These are phyloP conservation scores for Candida sp. DNA, from an alignment of 1,139 yeast genomes.

Conservation along the genomic window DNA sequence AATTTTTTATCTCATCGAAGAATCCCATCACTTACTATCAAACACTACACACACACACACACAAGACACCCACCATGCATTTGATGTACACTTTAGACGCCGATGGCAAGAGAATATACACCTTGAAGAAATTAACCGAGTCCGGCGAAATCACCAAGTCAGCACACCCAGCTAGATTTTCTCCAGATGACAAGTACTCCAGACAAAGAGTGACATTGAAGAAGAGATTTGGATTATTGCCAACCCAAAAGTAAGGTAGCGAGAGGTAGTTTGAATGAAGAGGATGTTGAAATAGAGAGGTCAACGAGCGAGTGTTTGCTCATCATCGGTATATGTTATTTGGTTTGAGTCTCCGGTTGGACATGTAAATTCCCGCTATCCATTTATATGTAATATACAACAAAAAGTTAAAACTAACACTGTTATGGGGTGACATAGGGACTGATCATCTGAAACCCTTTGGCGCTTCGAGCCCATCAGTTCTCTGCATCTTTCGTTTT, in stretches of 20 bases:
- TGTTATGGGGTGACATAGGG: too few species aligned
- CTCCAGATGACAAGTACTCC: constrained; percentile 99
- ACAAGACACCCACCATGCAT: constrained; percentile 65
- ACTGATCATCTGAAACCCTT: too few species aligned
- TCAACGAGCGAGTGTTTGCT: background rate
- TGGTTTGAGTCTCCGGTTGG: background rate
- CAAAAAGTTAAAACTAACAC: background rate
- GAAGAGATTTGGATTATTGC: constrained; percentile 91
- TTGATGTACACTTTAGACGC: constrained; percentile 96
- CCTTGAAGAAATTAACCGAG: constrained; percentile 81
- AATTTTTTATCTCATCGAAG: constrained; percentile 1
- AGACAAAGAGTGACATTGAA: constrained; percentile 98
- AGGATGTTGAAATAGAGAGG: background rate
- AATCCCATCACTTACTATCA: background rate
- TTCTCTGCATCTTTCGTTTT: background rate
- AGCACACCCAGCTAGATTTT: constrained; percentile 99
- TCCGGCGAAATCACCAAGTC: constrained; percentile 96
- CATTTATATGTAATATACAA: background rate
- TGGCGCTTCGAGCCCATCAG: background rate
- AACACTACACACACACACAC: background rate
- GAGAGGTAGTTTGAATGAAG: background rate
- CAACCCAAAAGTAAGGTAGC: constrained; percentile 66
- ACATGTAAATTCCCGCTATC: background rate
- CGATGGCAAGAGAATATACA: constrained; percentile 96
- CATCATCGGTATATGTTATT: background rate